Percentiles rank a stretch among this genome's conserved stretches.
These are phyloP conservation scores for Begonia loranthoides DNA, from an alignment of 306 rosid genomes.

Conservation along the genomic window DNA sequence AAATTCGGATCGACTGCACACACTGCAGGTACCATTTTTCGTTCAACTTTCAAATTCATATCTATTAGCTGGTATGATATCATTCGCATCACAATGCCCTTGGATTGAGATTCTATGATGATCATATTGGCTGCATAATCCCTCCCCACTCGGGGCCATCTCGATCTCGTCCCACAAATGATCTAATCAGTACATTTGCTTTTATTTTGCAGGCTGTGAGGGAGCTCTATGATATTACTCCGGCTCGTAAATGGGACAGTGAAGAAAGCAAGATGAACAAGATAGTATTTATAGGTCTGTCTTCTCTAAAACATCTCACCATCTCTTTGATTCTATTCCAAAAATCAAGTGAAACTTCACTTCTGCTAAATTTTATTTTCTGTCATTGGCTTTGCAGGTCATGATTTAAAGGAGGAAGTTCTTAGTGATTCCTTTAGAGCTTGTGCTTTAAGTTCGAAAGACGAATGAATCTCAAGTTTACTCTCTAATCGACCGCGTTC, in stretches of 20 bases:
- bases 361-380: neutral
- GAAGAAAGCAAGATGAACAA: slow-evolving; percentile 58
- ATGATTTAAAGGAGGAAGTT: slow-evolving; percentile 22
- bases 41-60: neutral
- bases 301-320: neutral
- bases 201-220: slow-evolving; percentile 59
- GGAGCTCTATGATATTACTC: slow-evolving; percentile 77
- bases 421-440: slow-evolving; percentile 28
- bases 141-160: neutral
- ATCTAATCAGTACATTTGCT: slow-evolving; percentile 1
- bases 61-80: neutral
- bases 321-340: neutral
- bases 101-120: too few species aligned
- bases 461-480: too few species aligned
- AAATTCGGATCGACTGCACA: slow-evolving; percentile 69
- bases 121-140: too few species aligned
- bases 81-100: too few species aligned
- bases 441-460: slow-evolving; percentile 1
- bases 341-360: neutral
- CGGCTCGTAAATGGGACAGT: slow-evolving; percentile 64
- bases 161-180: neutral
- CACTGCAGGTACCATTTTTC: slow-evolving; percentile 53
- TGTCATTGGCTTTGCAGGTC: slow-evolving; percentile 22
- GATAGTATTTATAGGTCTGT: slow-evolving; percentile 82
- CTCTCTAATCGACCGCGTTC: too few species aligned